Conservation (phyloP, 306 rosid species). For the Lotus japonicus region DNA sequence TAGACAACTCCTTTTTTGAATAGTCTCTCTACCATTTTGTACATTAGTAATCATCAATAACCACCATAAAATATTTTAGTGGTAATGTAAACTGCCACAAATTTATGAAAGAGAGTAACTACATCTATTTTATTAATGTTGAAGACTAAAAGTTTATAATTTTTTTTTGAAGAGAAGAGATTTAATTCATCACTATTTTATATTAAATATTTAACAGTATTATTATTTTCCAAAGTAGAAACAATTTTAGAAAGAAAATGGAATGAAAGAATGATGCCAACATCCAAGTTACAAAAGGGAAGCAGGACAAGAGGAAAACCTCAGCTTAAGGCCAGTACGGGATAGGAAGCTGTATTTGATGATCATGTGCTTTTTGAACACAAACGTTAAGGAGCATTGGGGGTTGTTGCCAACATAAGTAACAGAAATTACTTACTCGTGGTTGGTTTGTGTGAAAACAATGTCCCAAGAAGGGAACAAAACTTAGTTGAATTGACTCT, state of each 20-base stretch:
- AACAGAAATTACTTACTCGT: not conserved
- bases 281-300: conserved; percentile 14
- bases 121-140: too few relatives aligned
- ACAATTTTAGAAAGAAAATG: not conserved
- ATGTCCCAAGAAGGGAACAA: not conserved
- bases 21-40: too few relatives aligned
- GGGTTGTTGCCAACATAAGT: conserved; percentile 12
- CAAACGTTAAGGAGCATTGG: conserved; percentile 2
- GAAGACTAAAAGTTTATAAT: too few relatives aligned
- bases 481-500: conserved; percentile 20
- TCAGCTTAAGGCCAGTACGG: not conserved
- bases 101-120: too few relatives aligned
- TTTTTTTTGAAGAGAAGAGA: too few relatives aligned
- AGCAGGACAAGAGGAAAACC: conserved; percentile 12
- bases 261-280: not conserved
- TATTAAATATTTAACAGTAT: too few relatives aligned
- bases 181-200: too few relatives aligned
- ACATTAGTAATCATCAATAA: too few relatives aligned
- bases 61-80: too few relatives aligned
- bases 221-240: too few relatives aligned
- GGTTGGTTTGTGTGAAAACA: not conserved
- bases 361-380: conserved; percentile 2
- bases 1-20: too few relatives aligned
- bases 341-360: not conserved
- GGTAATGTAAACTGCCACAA: too few relatives aligned